These are phyloP conservation scores for Ophiostoma perfectum DNA, from an alignment of 2,329 filamentous ascomycete species.

Conservation along the genomic window DNA sequence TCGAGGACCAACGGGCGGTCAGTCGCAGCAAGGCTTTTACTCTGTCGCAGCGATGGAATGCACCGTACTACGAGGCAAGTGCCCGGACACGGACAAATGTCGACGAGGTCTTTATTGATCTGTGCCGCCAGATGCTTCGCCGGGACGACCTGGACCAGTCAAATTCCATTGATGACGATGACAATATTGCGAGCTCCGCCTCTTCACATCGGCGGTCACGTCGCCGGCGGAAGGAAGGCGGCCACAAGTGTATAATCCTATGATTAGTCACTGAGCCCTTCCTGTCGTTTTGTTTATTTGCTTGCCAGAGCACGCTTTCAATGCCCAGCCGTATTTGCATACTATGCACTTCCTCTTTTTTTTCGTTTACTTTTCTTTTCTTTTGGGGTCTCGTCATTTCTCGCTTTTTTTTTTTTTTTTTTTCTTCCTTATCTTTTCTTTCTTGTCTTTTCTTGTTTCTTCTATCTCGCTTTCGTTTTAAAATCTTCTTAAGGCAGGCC, in stretches of 20 bases:
- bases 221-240: constrained; percentile 32
- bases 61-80: constrained; percentile 86
- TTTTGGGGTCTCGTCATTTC: neutral
- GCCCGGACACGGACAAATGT: constrained; percentile 80
- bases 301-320: too few species aligned
- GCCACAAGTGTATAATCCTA: constrained; percentile 42
- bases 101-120: constrained; percentile 80
- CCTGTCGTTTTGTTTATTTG: too few species aligned
- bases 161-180: constrained; percentile 38
- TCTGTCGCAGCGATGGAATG: constrained; percentile 80
- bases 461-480: neutral
- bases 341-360: neutral
- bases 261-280: constrained; percentile 26
- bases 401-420: neutral
- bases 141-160: constrained; percentile 52
- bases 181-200: constrained; percentile 38
- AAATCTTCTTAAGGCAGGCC: neutral
- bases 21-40: constrained; percentile 74
- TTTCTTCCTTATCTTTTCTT: neutral
- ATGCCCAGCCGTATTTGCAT: too few species aligned
- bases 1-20: constrained; percentile 78
- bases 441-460: neutral
- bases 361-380: neutral
- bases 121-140: constrained; percentile 76
- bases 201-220: constrained; percentile 33